Conservation (phyloP, 768 basidiomycete genomes). For the Exidia glandulosa region DNA sequence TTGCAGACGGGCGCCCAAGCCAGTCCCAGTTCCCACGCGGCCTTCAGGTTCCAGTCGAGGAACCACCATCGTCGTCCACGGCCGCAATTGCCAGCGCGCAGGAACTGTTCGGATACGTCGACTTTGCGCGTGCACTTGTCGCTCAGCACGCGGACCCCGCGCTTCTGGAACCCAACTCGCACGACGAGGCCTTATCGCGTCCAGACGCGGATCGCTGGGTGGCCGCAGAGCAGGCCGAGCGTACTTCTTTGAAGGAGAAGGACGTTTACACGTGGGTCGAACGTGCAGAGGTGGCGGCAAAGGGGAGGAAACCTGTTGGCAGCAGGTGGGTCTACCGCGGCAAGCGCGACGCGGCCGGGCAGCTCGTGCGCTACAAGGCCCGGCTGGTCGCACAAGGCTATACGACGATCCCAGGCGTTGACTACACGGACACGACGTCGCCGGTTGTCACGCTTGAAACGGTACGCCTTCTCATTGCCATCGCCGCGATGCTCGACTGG, state of each 20-base stretch:
- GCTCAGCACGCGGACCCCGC: background rate
- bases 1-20: background rate
- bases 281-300: background rate
- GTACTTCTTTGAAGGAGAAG: background rate
- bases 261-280: background rate
- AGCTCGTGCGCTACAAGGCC: conserved; percentile 11
- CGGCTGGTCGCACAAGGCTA: conserved; percentile 22
- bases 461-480: conserved; percentile 21
- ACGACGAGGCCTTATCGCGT: background rate
- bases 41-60: background rate
- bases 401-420: conserved; percentile 17
- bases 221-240: background rate
- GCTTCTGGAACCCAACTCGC: background rate
- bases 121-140: background rate
- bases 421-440: conserved; percentile 15
- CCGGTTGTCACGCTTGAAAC: conserved; percentile 15
- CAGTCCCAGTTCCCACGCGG: background rate
- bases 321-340: conserved; percentile 21
- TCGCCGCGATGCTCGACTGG: conserved; percentile 25
- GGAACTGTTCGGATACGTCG: background rate
- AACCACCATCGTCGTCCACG: background rate
- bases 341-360: conserved; percentile 17
- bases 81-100: background rate
- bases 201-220: background rate
- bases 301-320: conserved; percentile 8